These are phyloP conservation scores for Coemansia sp. DNA, from an alignment of 192 early-diverging fungal genomes.

Conservation along the genomic window DNA sequence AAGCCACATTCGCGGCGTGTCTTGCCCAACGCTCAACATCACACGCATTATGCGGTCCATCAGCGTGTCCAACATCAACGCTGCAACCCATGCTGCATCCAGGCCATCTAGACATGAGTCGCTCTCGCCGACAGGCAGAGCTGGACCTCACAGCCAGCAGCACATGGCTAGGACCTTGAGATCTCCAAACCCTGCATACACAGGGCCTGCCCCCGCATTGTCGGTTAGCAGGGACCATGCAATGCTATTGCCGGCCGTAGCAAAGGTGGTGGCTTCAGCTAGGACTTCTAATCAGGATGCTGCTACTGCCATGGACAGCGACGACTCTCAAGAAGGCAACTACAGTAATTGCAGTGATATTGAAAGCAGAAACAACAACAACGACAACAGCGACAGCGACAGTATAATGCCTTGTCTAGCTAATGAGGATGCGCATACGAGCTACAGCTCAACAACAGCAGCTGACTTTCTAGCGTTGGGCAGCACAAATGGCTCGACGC, in stretches of 20 bases:
- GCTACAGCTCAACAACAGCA: slow-evolving; percentile 8
- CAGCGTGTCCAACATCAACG: slow-evolving; percentile 38
- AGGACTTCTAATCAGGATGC: background rate
- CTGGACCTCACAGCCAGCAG: slow-evolving; percentile 4
- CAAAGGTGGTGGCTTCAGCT: background rate
- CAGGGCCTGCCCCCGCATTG: background rate
- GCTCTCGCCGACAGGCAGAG: background rate
- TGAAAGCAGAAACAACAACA: background rate
- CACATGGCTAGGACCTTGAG: background rate
- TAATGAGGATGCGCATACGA: background rate
- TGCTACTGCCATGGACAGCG: background rate
- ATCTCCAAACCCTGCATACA: slow-evolving; percentile 3
- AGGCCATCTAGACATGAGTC: background rate
- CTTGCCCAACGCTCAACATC: slow-evolving; percentile 49
- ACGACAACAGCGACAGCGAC: background rate
- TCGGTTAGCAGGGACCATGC: background rate
- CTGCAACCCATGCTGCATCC: background rate
- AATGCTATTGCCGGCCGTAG: background rate
- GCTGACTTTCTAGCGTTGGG: background rate
- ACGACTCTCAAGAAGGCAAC: background rate
- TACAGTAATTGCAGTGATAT: slow-evolving; percentile 11
- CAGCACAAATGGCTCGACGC: background rate
- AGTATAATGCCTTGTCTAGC: background rate
- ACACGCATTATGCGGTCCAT: slow-evolving; percentile 53
- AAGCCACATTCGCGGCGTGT: slow-evolving; percentile 41